These are phyloP conservation scores for Orbilia brochopaga DNA, from an alignment of 2,329 filamentous ascomycete genomes.

Conservation along the genomic window DNA sequence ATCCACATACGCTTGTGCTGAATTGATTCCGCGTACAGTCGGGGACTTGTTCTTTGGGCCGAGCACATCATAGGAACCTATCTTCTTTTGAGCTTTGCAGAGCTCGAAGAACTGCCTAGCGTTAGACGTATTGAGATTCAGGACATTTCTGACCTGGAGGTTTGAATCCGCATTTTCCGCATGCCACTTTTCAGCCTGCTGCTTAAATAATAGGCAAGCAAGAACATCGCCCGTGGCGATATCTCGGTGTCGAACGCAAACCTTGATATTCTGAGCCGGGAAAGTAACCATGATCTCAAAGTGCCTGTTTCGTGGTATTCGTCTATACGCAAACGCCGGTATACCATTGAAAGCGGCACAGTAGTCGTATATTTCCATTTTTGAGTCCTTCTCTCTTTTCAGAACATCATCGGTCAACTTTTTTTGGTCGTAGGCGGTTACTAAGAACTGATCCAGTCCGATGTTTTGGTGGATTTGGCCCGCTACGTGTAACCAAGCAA, in stretches of 20 bases:
- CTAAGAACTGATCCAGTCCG: slow-evolving; percentile 32
- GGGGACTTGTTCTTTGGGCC: neutral
- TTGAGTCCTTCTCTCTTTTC: slow-evolving; percentile 55
- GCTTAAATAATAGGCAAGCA: slow-evolving; percentile 59
- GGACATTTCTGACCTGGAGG: slow-evolving; percentile 55
- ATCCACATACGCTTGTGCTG: slow-evolving; percentile 9
- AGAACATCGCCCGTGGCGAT: slow-evolving; percentile 56
- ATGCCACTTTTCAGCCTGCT: slow-evolving; percentile 57
- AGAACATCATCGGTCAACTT: slow-evolving; percentile 48
- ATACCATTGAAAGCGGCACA: slow-evolving; percentile 58
- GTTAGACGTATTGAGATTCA: slow-evolving; percentile 57
- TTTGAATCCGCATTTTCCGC: slow-evolving; percentile 54
- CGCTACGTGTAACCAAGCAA: slow-evolving; percentile 36
- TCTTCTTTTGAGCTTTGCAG: slow-evolving; percentile 54
- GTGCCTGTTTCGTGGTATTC: slow-evolving; percentile 32
- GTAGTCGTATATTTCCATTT: slow-evolving; percentile 59
- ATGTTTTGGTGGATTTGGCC: slow-evolving; percentile 21
- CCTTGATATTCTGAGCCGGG: slow-evolving; percentile 57
- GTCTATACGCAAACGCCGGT: slow-evolving; percentile 53
- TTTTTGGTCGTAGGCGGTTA: slow-evolving; percentile 23
- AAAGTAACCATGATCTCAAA: slow-evolving; percentile 57
- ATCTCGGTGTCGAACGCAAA: slow-evolving; percentile 54
- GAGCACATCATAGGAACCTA: slow-evolving; percentile 51
- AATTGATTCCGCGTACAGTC: slow-evolving; percentile 15
- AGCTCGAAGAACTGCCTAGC: slow-evolving; percentile 58